Base-by-base conservation (phyloP, 495 filamentous ascomycete species). In the Hypoxylon perforatum region DNA sequence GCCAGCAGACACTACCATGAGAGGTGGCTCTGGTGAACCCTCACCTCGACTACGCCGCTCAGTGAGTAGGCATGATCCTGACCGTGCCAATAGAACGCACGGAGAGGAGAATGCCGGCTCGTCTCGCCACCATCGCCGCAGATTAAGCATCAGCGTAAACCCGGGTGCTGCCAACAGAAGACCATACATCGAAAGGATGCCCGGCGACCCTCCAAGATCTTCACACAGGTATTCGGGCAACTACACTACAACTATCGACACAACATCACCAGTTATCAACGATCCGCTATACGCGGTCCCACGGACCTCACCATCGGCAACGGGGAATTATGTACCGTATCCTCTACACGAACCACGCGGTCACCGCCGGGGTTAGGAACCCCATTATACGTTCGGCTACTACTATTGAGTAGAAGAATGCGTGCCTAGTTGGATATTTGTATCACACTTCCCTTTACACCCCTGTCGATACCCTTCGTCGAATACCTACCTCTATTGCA, bases 131-230 rank as follows among this genome's bases (percentile, higher is more conserved):
- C 61, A 21, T 49, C 63, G 48, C 53, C 69, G 54, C 56, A 75
- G 60, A 44, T 46, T 51, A 15, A 66, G 68, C n/a, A 42, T 67
- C 28, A 67, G 54, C 19, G 46, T 68, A 14, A 58, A 58, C 2
- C 30, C 61, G 48, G 38, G 60, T 12, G 42, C 45, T 23, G 59
- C 47, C 22, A 67, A 58, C 60, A 65, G 56, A 36, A 70, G 61
- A 30, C 69, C 72, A 36, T 75, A 75, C 39, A 70, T 75, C 23
- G 72, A 75, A 46, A 65, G 52, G 35, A 72, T 75, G 66, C 72
- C 67, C 28, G 41, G 41, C 17, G 49, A 56, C 1, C n/a, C 48
- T 48, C 17, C 58, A 23, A 63, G 48, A 11, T 21, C 60, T 9
- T 39, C 49, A 23, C 17, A 52, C 4, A 42, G 61, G 15, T 23